Conservation (phyloP, 83 land plant genomes). For the Picea mariana region DNA sequence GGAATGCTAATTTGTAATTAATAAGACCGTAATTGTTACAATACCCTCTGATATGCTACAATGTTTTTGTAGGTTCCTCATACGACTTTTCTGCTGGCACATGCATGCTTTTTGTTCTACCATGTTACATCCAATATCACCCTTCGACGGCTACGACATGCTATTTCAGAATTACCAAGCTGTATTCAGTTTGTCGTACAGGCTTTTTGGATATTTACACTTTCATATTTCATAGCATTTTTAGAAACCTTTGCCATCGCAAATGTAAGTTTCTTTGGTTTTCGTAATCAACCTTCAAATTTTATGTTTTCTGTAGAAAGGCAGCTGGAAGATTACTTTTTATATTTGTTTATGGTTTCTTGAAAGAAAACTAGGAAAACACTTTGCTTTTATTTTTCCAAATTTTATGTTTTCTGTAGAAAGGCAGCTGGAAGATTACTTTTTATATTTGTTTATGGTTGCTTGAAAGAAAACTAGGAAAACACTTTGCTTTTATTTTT, state of each 20-base stretch:
- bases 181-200: slow-evolving; percentile 41
- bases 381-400: no score
- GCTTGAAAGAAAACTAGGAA: no score
- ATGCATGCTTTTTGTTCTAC: slow-evolving; percentile 88
- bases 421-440: no score
- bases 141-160: slow-evolving; percentile 73
- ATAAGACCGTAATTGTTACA: not conserved
- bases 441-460: no score
- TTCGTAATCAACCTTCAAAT: not conserved
- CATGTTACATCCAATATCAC: slow-evolving; percentile 83
- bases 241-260: slow-evolving; percentile 87
- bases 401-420: no score
- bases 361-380: no score
- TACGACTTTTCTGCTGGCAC: slow-evolving; percentile 85
- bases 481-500: no score
- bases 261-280: slow-evolving; percentile 61
- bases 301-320: not conserved
- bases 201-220: slow-evolving; percentile 74
- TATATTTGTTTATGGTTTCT: no score
- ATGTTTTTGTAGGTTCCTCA: slow-evolving; percentile 77
- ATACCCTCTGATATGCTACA: not conserved
- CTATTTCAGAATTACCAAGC: slow-evolving; percentile 50
- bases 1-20: not conserved
- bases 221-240: slow-evolving; percentile 85
- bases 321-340: no score